Base-by-base conservation (phyloP, 2,329 filamentous ascomycete species). In the Pseudofabraea citricarpa region DNA sequence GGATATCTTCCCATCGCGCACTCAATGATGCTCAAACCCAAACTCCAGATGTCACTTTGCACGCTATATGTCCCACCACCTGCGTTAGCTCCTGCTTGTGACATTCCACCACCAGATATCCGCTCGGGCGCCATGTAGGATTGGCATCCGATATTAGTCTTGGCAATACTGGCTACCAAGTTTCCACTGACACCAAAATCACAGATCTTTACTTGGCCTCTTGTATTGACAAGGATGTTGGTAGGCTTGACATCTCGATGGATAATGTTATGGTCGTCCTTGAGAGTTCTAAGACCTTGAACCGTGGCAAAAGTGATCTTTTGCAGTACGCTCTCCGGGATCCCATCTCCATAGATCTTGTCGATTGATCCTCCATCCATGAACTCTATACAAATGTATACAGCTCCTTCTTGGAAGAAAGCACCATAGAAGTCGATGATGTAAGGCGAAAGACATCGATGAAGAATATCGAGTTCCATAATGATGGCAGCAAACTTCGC, bases 341-440 rank as follows among this genome's bases (percentile, higher is more conserved):
- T 84, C 35, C 93, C 93, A 47, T 90, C 88, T 9, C 78, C 78
- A 63, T 98, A 98, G 10, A 98, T 70, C 65, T 96, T 96, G 72
- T 98, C 93, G 60, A 97, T 90, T 27, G 90, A 97, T 6, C 93
- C 93, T 36, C 93, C 93, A 61, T 98, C 90, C 93, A 98, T 98
- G 67, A 90, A 95, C 67, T 98, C 93, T 64, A 98, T 95, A 68
- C 93, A 98, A 64, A 98, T 97, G 66, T 98, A 98, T 2, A 98
- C 93, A 0, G 93, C 93, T 21, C 93, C 91, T 69, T 98, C 93
- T 61, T 98, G 93, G 73, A 96, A 98, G 64, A 98, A 98, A 5
- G 93, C 93, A 1, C 93, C 93, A 63, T 97, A 98, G 59, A 98
- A 98, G 61, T 98, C 91, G 64, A 98, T 93, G 55, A 98, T 97